phyloP scores from a whole-genome alignment of 805 yeast genomes.

The Ogataea degrootiae region DNA sequence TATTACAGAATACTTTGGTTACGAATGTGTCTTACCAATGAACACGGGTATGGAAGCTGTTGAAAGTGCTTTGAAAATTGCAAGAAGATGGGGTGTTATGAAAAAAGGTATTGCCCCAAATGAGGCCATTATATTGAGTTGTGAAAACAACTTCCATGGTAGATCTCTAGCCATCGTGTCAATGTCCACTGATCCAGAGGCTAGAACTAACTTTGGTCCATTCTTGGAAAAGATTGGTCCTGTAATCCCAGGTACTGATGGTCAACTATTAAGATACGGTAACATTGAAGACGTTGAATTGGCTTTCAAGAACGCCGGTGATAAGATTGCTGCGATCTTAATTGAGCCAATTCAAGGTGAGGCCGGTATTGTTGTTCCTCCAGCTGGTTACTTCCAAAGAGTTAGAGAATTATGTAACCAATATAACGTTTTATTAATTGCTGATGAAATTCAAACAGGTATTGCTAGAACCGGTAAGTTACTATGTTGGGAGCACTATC shows the following conservation, averaged over 20 bases:
- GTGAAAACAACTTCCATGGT: constrained; percentile 92
- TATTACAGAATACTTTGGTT: constrained; percentile 81
- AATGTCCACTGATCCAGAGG: constrained; percentile 94
- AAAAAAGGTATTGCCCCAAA: constrained; percentile 76
- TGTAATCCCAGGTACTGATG: constrained; percentile 66
- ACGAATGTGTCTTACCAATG: constrained; percentile 94
- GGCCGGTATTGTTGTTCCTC: constrained; percentile 96
- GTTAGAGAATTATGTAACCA: constrained; percentile 74
- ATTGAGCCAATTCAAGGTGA: constrained; percentile 98
- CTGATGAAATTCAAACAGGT: constrained; percentile 98
- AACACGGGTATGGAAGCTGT: constrained; percentile 99
- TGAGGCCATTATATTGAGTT: constrained; percentile 85
- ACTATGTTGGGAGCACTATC: constrained; percentile 78
- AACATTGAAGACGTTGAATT: constrained; percentile 78
- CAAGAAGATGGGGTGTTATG: constrained; percentile 95
- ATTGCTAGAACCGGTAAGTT: constrained; percentile 95
- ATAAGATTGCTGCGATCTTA: constrained; percentile 82
- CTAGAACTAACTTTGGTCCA: constrained; percentile 85
- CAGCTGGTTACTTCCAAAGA: constrained; percentile 66
- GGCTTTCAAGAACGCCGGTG: constrained; percentile 80
- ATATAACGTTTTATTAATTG: constrained; percentile 82
- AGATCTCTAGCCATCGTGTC: constrained; percentile 93
- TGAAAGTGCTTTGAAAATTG: constrained; percentile 88
- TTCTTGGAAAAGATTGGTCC: constrained; percentile 83
- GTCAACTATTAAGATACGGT: constrained; percentile 70